Evolutionary conservation across 495 filamentous ascomycete species (phyloP), one percentile per base, ranked within the genome.

Genomic region (Penicillium coprophilum): DNA sequence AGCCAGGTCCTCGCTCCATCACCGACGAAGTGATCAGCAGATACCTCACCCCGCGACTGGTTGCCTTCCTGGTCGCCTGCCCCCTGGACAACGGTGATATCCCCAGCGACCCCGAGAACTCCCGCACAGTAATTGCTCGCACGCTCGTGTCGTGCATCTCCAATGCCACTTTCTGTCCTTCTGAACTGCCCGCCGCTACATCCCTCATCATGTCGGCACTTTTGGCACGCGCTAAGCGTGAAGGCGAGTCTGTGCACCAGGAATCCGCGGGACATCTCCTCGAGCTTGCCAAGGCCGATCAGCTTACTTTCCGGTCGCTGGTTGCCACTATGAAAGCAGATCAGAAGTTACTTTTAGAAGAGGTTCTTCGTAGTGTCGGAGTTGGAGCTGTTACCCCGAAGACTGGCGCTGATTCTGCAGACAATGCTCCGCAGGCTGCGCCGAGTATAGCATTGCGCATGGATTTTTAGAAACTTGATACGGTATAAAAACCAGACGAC

Each of bases 371-470:
- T 39, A 82, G 80, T 44, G 87, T 80, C 2, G 76, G 75, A 11
- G 62, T 67, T 31, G 70, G 61, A n/a, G 55, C 76, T 50, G 65
- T 64, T 15, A 52, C 66, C 31, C 66, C 65, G 6, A 63, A 50
- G 66, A 59, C 46, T 17, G 60, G 43, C 13, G 11, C 19, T 36
- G 64, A 64, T 34, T 55, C 59, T 51, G 69, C 57, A 28, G 75
- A 71, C 21, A 69, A 66, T 58, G 68, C 65, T 28, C 71, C 79
- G 32, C 83, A 77, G 56, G 83, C 64, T 44, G 80, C 86, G 71
- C 95, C 94, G 13, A 96, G 75, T 57, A 99, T 99, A 81, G 91
- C 91, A 49, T 67, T 99, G 70, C 90, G 93, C 78, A 92, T 97
- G 88, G 81, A 96, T 66, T 97, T 98, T 82, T 80, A 68, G 45